phyloP scores from a whole-genome alignment of 176 grass and related monocot species.

The Alopecurus myosuroides region DNA sequence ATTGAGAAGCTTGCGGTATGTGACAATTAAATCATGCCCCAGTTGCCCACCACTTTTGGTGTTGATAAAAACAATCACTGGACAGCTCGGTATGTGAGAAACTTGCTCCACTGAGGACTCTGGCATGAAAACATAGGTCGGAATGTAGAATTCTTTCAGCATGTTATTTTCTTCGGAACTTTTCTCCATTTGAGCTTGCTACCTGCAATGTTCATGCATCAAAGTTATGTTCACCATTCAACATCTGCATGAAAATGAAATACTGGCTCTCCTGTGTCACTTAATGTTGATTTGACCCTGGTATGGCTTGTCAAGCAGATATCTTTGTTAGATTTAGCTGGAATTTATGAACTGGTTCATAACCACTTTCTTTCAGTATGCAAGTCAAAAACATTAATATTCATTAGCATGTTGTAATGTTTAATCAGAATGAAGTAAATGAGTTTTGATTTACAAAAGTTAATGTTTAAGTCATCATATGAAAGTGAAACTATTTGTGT shows the following conservation, averaged over 20 bases:
- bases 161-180: constrained; percentile 22
- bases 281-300: not conserved
- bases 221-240: not conserved
- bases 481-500: not conserved
- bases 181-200: constrained; percentile 35
- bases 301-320: not conserved
- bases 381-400: not conserved
- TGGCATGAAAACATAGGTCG: constrained; percentile 54
- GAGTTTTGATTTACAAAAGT: not conserved
- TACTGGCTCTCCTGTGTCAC: not conserved
- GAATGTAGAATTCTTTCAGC: constrained; percentile 76
- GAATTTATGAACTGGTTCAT: not conserved
- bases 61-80: constrained; percentile 92
- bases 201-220: constrained; percentile 34
- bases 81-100: constrained; percentile 59
- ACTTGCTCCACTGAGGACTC: constrained; percentile 34
- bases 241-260: not conserved
- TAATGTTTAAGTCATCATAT: not conserved
- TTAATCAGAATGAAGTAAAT: not conserved
- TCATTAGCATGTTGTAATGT: not conserved
- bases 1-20: constrained; percentile 78
- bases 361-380: not conserved
- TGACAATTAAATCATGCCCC: constrained; percentile 61
- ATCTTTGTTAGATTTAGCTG: not conserved
- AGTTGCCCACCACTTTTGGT: constrained; percentile 87